Conservation (phyloP, 1,284 basidiomycete species). For the Afroboletus lepidellus region DNA sequence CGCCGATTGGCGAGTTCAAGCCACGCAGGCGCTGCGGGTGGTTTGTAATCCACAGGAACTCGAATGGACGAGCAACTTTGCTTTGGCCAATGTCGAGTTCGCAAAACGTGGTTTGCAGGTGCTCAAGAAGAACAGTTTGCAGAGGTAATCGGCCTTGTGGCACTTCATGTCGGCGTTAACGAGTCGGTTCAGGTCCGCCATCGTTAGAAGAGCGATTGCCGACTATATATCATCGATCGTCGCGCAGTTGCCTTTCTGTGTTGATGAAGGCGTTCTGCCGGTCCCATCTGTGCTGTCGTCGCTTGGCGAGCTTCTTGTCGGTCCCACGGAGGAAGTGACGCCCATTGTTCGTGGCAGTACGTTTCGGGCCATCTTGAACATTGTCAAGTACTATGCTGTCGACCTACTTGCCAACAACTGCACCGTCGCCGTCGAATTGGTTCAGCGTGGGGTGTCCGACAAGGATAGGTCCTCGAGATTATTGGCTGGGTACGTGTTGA, state of each 20-base stretch:
- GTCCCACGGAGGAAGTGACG: constrained; percentile 45
- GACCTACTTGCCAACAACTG: constrained; percentile 37
- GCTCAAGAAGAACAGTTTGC: constrained; percentile 39
- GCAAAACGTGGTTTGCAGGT: constrained; percentile 38
- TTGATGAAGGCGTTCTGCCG: constrained; percentile 21
- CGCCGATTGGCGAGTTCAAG: constrained; percentile 23
- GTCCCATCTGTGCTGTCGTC: constrained; percentile 24
- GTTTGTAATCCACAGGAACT: constrained; percentile 43
- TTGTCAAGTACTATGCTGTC: constrained; percentile 48
- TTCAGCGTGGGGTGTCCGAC: constrained; percentile 51
- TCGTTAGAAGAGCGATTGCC: constrained; percentile 22
- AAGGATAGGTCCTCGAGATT: constrained; percentile 59
- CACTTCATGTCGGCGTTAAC: constrained; percentile 11
- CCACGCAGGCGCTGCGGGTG: constrained; percentile 31
- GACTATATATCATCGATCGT: constrained; percentile 23
- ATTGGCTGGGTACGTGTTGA: constrained; percentile 57
- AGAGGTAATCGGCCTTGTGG: constrained; percentile 35
- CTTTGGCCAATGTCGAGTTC: constrained; percentile 36
- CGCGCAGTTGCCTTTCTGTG: constrained; percentile 7
- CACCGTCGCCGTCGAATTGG: constrained; percentile 33
- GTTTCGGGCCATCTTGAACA: constrained; percentile 43
- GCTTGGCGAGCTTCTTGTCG: constrained; percentile 43
- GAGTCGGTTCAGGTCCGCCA: constrained; percentile 13
- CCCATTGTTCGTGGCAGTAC: constrained; percentile 44
- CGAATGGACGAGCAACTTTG: constrained; percentile 47